Base-by-base conservation (phyloP, 768 basidiomycete species). In the Naganishia vaughanmartiniae region DNA sequence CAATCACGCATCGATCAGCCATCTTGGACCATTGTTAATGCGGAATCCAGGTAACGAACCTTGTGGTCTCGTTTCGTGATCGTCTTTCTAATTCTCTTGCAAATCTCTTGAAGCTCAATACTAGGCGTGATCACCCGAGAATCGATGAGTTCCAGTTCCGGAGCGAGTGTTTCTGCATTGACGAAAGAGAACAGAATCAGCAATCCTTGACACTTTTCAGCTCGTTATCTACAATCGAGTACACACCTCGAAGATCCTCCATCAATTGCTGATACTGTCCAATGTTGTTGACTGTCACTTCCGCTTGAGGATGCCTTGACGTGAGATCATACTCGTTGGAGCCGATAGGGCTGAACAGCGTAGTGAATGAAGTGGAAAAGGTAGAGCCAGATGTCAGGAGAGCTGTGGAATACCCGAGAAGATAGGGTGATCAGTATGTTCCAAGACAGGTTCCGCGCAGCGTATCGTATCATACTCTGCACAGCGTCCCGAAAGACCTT, bases 21-120 rank as follows among this genome's bases (percentile, higher is more conserved):
- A 21, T 36, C 66, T n/a, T 24, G 56, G 21, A 21, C 24, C 48
- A 26, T 10, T 34, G 31, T 6, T 31, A 34, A n/a, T 31, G 36
- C 51, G n/a, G 51, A 54, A 55, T 51, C 31, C 33, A 70, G 34
- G 4, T n/a, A 17, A 71, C 83, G 63, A 66, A 90, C 91, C 85
- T 99, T 99, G 82, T 99, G 96, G 36, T 98, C 93, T 45, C 96
- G 87, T 84, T 99, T 99, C 9, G 90, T 91, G 76, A 96, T 92
- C 21, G 87, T 92, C 85, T 98, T 99, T 76, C 94, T 84, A 76
- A 97, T 91, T 73, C 85, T 82, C 84, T 95, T 98, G 83, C 94
- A 84, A 70, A 96, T 84, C 0, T 86, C 85, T 79, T 93, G 89
- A 33, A 96, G 84, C 80, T 99, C 96, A 83, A 91, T 98, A 56